Evolutionary conservation across 208 protist genomes (phyloP).

Genomic region (Leishmania amazonensis): DNA sequence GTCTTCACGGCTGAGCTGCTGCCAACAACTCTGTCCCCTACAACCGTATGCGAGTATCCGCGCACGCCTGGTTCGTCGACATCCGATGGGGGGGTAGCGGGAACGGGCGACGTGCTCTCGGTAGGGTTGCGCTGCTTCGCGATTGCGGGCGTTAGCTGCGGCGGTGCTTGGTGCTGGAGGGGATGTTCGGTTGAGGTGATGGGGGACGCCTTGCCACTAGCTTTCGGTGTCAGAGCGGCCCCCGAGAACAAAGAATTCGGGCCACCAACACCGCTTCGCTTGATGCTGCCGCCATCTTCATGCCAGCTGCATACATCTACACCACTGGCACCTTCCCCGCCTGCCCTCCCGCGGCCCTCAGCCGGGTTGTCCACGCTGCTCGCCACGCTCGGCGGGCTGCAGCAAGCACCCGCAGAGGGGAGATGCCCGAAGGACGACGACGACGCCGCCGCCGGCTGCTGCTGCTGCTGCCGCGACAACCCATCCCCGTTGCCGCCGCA

Average conservation of each 20-base stretch:
- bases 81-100: not conserved
- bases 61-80: not conserved
- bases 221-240: not conserved
- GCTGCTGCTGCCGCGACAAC: not conserved
- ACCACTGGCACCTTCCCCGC: not conserved
- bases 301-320: not conserved
- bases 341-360: not conserved
- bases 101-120: slow-evolving; percentile 3
- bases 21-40: not conserved
- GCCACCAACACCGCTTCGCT: not conserved
- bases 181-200: not conserved
- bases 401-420: not conserved
- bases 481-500: not conserved
- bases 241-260: not conserved
- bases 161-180: not conserved
- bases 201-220: not conserved
- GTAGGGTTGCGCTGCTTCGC: not conserved
- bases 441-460: not conserved
- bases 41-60: not conserved
- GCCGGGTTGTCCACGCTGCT: slow-evolving; percentile 4
- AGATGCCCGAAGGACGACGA: not conserved
- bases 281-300: not conserved
- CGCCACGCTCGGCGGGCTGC: slow-evolving; percentile 19
- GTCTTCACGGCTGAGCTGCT: not conserved
- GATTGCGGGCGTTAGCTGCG: not conserved